Conservation (phyloP, 139 green algal genomes). For the Bryopsis sp. region DNA sequence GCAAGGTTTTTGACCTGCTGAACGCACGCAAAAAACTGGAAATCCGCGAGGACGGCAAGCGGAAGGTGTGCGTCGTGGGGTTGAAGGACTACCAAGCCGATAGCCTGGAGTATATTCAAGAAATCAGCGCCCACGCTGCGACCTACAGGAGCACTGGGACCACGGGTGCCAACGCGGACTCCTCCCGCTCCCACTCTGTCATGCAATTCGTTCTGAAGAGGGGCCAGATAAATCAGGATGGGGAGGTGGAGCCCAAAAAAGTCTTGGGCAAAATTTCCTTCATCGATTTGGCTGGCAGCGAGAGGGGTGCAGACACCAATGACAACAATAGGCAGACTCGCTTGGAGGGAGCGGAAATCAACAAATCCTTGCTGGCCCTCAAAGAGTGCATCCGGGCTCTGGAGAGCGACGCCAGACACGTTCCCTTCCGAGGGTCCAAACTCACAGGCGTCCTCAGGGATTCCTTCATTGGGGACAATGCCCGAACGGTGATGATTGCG, state of each 20-base stretch:
- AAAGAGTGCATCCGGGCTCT: slow-evolving; percentile 93
- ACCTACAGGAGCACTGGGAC: slow-evolving; percentile 67
- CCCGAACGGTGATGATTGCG: slow-evolving; percentile 96
- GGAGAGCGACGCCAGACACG: slow-evolving; percentile 78
- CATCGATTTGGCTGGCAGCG: slow-evolving; percentile 94
- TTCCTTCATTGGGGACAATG: slow-evolving; percentile 46
- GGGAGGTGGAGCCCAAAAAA: slow-evolving; percentile 17
- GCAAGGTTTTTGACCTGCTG: slow-evolving; percentile 90
- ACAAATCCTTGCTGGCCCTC: slow-evolving; percentile 91
- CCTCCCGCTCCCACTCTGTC: slow-evolving; percentile 89
- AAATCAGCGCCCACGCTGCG: slow-evolving; percentile 70
- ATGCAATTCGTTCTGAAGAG: slow-evolving; percentile 84
- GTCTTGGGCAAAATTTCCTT: slow-evolving; percentile 90
- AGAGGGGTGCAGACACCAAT: slow-evolving; percentile 94
- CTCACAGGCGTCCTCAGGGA: slow-evolving; percentile 67
- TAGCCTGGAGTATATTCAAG: slow-evolving; percentile 31
- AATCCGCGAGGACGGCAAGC: slow-evolving; percentile 86
- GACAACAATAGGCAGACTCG: slow-evolving; percentile 87
- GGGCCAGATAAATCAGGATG: slow-evolving; percentile 19
- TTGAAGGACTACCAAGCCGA: slow-evolving; percentile 29
- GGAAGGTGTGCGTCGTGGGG: slow-evolving; percentile 69
- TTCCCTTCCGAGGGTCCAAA: slow-evolving; percentile 93
- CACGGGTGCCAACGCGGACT: slow-evolving; percentile 95
- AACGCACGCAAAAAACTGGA: slow-evolving; percentile 82
- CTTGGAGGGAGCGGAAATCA: slow-evolving; percentile 95